Base-by-base conservation (phyloP, 139 green algal species). In the Chlamydomonas asymmetrica region DNA sequence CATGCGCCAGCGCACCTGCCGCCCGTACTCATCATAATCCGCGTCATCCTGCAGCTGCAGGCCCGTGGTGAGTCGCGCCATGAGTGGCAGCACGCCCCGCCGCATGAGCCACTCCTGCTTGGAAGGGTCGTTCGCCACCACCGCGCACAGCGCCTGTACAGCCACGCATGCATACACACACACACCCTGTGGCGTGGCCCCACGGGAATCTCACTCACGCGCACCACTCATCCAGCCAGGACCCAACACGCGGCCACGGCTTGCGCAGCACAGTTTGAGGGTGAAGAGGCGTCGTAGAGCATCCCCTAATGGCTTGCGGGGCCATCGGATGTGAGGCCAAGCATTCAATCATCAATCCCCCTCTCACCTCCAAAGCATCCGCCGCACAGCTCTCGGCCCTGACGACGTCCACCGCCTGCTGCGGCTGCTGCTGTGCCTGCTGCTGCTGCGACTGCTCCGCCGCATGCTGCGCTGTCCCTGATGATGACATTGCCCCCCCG, bases 41-140 rank as follows among this genome's bases (percentile, higher is more conserved):
- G 22, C 8, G 29, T 60, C 25, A 29, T 0, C 39, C 13, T 73
- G 48, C 48, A 66, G 34, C 45, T 54, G 50, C 38, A 54, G 38
- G n/a, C n/a, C n/a, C n/a, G n/a, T n/a, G n/a, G 82, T 82, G 10
- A 94, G 80, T 7, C 87, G 82, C 37, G 87, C 80, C 66, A 95
- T 80, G 61, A 95, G 71, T 2, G 75, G 83, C 71, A 93, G 81
- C 22, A 93, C 71, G 40, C 89, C 90, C 1, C 84, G 83, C 2
- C 40, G 34, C 40, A 86, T 52, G 66, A 94, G 81, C 90, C 90
- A 95, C 9, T 35, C 48, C 62, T 91, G 90, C 73, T 88, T 89
- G 22, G 37, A 31, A 22, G 65, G 67, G 40, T 92, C 85, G 35
- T 80, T 78, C 0, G 80, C 79, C 0, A 89, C 90, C 63, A 93